These are phyloP conservation scores for Neoarthrinium moseri DNA, from an alignment of 2,329 filamentous ascomycete genomes.

Conservation along the genomic window DNA sequence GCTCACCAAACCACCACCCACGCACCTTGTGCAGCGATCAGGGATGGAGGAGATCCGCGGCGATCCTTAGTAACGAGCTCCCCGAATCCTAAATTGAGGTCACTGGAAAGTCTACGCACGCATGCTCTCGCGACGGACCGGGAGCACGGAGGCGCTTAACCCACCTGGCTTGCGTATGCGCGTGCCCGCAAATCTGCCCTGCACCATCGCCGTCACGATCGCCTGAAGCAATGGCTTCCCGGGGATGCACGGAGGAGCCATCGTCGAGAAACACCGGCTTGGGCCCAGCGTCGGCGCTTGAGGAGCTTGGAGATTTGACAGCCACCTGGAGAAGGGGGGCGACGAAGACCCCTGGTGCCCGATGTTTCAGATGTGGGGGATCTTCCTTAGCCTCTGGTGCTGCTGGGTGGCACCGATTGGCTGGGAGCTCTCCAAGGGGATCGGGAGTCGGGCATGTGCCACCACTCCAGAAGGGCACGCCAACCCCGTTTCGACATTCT, in stretches of 20 bases:
- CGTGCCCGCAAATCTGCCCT: no score
- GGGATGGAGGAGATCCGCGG: neutral
- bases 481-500: neutral
- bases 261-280: constrained; percentile 2
- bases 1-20: neutral
- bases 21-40: neutral
- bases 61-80: no score
- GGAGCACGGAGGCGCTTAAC: no score
- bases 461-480: neutral
- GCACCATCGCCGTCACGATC: no score
- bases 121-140: no score
- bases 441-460: neutral
- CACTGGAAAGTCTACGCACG: no score
- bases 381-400: neutral
- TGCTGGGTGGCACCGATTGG: constrained; percentile 2
- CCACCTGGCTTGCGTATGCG: no score
- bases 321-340: neutral
- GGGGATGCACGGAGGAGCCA: neutral
- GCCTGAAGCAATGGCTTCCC: constrained; percentile 4
- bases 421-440: constrained; percentile 3
- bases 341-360: neutral
- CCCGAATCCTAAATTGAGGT: no score
- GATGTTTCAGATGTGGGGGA: constrained; percentile 8
- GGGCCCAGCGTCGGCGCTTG: neutral
- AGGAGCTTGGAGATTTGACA: constrained; percentile 4